Evolutionary conservation across 2,329 filamentous ascomycete genomes (phyloP), one percentile per base, ranked within the genome.

Genomic region (Penicillium polonicum): DNA sequence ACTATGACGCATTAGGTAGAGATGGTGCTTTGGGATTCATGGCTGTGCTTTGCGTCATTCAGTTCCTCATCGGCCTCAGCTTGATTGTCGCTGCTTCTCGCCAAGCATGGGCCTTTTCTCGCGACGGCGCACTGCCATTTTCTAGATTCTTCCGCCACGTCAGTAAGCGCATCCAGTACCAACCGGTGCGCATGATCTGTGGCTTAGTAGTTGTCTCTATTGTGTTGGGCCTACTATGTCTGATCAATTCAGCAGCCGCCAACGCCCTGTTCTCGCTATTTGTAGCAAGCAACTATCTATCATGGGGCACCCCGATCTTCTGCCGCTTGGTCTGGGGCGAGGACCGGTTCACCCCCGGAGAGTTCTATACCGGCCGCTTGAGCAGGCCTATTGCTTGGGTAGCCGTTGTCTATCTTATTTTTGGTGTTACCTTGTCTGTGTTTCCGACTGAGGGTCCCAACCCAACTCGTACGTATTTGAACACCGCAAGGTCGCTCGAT

Each of bases 71-170:
- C 77, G 83, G 84, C 1, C 73, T 86, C 3, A 83, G 80, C 39
- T 79, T 85, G 57, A 72, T 84, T 3, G 80, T 86, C 4, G 85
- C 85, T 1, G 82, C 81, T 5, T 85, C 82, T 6, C 79, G 85
- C 6, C 85, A 87, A 70, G 79, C 78, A 31, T 88, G 85, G 85
- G 85, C 85, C 0, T 87, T 87, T 67, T 83, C 82, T 9, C 80
- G 85, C 25, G 85, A 87, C 64, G 83, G 83, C 2, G 85, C 84
- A 1, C 75, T 87, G 1, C 85, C 85, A 0, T 86, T 87, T 67
- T 84, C 82, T 2, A 69, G 60, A 5, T 85, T 83, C 70, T 83
- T 86, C 70, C 77, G 83, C 33, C 77, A 79, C 7, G 82, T 87
- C 66, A 83, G 79, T 61, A 79, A 78, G 58, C 75, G 74, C 2